Conservation (phyloP, 2,329 filamentous ascomycete genomes). For the Ophiostoma australiae region DNA sequence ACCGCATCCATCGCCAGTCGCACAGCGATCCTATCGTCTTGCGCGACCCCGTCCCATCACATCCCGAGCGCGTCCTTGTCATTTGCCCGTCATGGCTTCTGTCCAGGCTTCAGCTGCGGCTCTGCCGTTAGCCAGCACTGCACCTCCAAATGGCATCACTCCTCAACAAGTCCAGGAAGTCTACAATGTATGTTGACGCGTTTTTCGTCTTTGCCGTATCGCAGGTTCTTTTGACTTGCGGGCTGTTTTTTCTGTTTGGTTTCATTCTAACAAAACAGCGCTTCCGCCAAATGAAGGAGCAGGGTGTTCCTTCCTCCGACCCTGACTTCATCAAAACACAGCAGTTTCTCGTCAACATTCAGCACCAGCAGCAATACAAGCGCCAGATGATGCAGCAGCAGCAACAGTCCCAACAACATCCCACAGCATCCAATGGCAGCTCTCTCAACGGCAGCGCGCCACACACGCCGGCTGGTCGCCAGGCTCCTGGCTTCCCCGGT, state of each 20-base stretch:
- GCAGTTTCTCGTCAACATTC: conserved; percentile 65
- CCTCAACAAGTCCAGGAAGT: conserved; percentile 74
- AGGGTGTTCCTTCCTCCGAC: conserved; percentile 73
- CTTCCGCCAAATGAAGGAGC: conserved; percentile 82
- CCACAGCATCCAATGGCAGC: conserved; percentile 46
- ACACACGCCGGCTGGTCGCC: conserved; percentile 35
- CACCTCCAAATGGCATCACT: conserved; percentile 63
- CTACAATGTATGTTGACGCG: conserved; percentile 33
- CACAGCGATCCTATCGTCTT: conserved; percentile 20
- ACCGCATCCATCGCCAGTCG: background rate
- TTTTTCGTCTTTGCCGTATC: background rate
- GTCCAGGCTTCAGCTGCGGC: conserved; percentile 63
- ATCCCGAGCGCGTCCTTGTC: background rate
- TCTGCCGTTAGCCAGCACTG: conserved; percentile 60
- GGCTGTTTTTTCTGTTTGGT: background rate
- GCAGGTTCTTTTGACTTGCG: background rate
- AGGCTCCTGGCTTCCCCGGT: conserved; percentile 32
- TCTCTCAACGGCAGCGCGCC: conserved; percentile 17
- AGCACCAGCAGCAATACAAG: conserved; percentile 35
- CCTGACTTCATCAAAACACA: conserved; percentile 83
- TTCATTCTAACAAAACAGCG: conserved; percentile 50
- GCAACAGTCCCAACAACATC: conserved; percentile 31
- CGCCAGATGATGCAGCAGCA: conserved; percentile 41
- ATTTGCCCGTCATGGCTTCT: conserved; percentile 62
- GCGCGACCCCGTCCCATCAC: conserved; percentile 28